phyloP scores from a whole-genome alignment of 306 rosid genomes.

The Cotoneaster glaucophyllus region DNA sequence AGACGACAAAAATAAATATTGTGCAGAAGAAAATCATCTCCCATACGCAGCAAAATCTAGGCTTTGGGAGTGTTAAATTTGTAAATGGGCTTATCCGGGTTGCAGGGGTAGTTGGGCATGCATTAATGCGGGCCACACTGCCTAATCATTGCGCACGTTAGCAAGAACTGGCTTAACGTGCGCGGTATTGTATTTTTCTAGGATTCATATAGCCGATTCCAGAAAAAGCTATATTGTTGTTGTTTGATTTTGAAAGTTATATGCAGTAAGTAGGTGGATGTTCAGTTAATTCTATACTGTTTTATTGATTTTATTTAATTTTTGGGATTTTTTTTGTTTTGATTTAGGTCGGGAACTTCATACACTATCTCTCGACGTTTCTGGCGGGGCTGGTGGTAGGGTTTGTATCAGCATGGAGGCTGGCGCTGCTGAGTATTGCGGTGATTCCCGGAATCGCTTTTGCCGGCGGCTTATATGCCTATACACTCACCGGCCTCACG shows the following conservation, averaged over 20 bases:
- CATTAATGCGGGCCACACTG: conserved; percentile 15
- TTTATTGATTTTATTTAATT: not conserved
- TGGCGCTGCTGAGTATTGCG: conserved; percentile 90
- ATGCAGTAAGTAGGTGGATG: not conserved
- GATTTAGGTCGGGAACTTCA: conserved; percentile 88
- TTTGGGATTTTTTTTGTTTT: not conserved
- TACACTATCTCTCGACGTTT: conserved; percentile 94
- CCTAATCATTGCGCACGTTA: conserved; percentile 14
- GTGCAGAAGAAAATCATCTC: not conserved
- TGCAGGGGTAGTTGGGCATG: conserved; percentile 6
- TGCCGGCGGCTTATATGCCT: conserved; percentile 96
- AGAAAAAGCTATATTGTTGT: too few relatives aligned
- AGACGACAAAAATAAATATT: too few relatives aligned
- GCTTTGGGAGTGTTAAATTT: not conserved
- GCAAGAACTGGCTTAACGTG: conserved; percentile 1
- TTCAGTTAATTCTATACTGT: not conserved
- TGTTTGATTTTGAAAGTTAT: not conserved
- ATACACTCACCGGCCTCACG: conserved; percentile 92
- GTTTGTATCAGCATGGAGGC: conserved; percentile 94
- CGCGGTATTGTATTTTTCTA: too few relatives aligned
- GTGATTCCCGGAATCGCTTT: conserved; percentile 98
- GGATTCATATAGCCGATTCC: too few relatives aligned
- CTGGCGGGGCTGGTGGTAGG: conserved; percentile 98
- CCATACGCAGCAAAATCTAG: not conserved
- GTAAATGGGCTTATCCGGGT: conserved; percentile 5